Base-by-base conservation (phyloP, 2,329 filamentous ascomycete genomes). In the Dothistroma septosporum region DNA sequence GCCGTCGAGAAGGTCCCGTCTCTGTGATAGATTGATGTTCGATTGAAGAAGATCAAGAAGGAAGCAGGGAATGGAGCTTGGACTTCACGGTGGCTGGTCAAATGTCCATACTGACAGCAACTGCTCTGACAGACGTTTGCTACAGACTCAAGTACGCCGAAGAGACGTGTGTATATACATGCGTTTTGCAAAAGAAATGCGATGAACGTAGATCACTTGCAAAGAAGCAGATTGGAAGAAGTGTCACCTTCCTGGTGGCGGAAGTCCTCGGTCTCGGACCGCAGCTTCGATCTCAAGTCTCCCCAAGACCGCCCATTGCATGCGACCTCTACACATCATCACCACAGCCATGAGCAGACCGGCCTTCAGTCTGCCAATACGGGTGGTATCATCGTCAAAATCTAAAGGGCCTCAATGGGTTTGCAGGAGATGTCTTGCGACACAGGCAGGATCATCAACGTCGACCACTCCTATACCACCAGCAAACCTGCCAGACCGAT, bases 371-470 rank as follows among this genome's bases (percentile, higher is more conserved):
- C 48, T 71, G 33, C 67, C 71, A 22, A 59, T 73, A 53, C 63
- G 71, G 56, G 63, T 61, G 28, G 54, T 68, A 22, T 66, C 64
- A 32, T 48, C 62, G 12, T 28, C 60, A 16, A 59, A 59, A 35
- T 47, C 60, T 14, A 53, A 60, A 41, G 52, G 60, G 19, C 50
- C 61, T n/a, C 70, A 66, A 68, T 72, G 70, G 68, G 64, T 65
- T 37, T 73, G 71, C 58, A 66, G 67, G 35, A 62, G 71, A 63
- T 73, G 71, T 50, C 68, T 73, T 11, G 66, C 70, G 19, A 72
- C 70, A 7, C 67, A 70, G 56, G 35, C 69, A 46, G 58, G 64
- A 35, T 22, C 62, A 24, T 48, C 57, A 54, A 64, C 31, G 47
- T 57, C 44, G 32, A 61, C 21, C 21, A 54, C n/a, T 57, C 55